phyloP scores from a whole-genome alignment of 768 basidiomycete species.

The Lentinula sp. region DNA sequence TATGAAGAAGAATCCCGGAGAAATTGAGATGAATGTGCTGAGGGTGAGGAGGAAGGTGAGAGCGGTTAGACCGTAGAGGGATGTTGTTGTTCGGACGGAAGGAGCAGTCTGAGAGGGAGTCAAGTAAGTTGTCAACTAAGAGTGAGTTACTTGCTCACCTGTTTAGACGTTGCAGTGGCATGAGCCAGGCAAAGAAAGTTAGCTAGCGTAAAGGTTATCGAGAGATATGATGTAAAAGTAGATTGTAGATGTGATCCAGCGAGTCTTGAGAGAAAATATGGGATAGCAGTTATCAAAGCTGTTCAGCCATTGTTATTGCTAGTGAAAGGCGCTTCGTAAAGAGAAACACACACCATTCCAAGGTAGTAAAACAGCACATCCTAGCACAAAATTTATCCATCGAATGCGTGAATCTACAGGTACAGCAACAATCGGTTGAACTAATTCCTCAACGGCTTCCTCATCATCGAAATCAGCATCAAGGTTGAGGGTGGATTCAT shows the following conservation, averaged over 20 bases:
- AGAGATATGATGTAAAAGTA: conserved; percentile 63
- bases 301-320: neutral
- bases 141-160: conserved; percentile 33
- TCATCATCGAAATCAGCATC: conserved; percentile 20
- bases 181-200: conserved; percentile 71
- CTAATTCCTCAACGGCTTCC: conserved; percentile 11
- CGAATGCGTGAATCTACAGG: conserved; percentile 36
- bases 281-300: conserved; percentile 85
- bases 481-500: conserved; percentile 23
- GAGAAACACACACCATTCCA: conserved; percentile 69
- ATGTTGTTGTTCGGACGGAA: conserved; percentile 47
- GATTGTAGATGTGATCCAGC: conserved; percentile 48
- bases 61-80: conserved; percentile 43
- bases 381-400: conserved; percentile 64
- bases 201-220: conserved; percentile 54
- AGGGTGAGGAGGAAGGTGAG: conserved; percentile 56
- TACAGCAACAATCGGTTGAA: neutral
- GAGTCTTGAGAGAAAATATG: conserved; percentile 73
- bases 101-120: conserved; percentile 43
- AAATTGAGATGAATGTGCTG: conserved; percentile 54
- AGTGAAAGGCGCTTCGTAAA: neutral
- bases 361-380: conserved; percentile 68
- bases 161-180: conserved; percentile 64
- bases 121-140: neutral
- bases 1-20: conserved; percentile 52